Evolutionary conservation across 371 early-diverging fungal genomes (phyloP).

Genomic region (Rhizopus sp.): DNA sequence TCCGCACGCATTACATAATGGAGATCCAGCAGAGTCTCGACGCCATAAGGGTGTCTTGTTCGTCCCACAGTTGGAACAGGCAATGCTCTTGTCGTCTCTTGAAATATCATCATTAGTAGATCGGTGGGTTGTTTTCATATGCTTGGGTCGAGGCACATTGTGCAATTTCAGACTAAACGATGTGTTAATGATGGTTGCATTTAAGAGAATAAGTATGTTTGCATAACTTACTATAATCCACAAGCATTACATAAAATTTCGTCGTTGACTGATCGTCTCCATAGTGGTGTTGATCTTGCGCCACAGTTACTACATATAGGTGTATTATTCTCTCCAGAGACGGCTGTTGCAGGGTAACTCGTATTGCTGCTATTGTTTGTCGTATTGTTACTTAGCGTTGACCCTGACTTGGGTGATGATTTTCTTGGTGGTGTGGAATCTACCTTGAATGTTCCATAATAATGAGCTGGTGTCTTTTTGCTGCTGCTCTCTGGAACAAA

Average conservation of each 20-base stretch:
- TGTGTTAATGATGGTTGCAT: too few species aligned
- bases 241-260: slow-evolving; percentile 95
- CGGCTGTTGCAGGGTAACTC: neutral
- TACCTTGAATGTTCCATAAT: slow-evolving; percentile 22
- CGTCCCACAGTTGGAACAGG: slow-evolving; percentile 89
- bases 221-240: slow-evolving; percentile 76
- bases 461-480: slow-evolving; percentile 14
- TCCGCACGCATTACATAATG: slow-evolving; percentile 97
- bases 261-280: slow-evolving; percentile 89
- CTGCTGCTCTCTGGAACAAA: neutral
- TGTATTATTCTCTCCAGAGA: slow-evolving; percentile 7
- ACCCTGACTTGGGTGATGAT: neutral
- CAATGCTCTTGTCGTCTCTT: slow-evolving; percentile 17
- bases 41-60: slow-evolving; percentile 96
- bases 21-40: slow-evolving; percentile 76
- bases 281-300: slow-evolving; percentile 90
- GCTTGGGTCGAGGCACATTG: slow-evolving; percentile 63
- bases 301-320: slow-evolving; percentile 84
- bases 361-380: neutral
- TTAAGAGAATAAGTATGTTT: neutral
- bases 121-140: slow-evolving; percentile 25
- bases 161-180: slow-evolving; percentile 67
- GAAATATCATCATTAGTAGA: neutral
- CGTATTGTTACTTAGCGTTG: neutral
- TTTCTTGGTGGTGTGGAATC: neutral